phyloP scores from a whole-genome alignment of 139 green algal genomes.

The Pseudopediastrum boryanum region DNA sequence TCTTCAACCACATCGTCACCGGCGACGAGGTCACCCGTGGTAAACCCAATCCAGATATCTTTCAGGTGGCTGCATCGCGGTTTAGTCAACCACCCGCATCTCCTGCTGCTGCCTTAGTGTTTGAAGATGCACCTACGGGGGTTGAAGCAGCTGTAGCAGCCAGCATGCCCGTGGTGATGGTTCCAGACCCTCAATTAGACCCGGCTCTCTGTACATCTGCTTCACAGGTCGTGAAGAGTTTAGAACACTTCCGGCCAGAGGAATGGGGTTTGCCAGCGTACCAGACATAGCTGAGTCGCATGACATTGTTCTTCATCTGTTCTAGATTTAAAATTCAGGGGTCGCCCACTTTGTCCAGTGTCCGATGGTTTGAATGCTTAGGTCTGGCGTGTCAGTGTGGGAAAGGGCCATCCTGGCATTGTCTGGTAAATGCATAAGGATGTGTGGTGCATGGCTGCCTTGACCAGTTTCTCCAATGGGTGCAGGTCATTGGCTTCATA shows the following conservation, averaged over 20 bases:
- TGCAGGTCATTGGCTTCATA: no score
- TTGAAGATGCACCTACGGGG: conserved; percentile 72
- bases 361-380: no score
- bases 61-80: conserved; percentile 57
- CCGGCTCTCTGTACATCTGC: background rate
- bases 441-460: no score
- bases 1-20: conserved; percentile 72
- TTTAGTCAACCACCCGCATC: conserved; percentile 39
- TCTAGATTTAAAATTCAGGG: no score
- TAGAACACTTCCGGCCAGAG: conserved; percentile 48
- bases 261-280: conserved; percentile 50
- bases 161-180: conserved; percentile 66
- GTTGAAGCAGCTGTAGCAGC: conserved; percentile 71
- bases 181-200: conserved; percentile 48
- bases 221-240: conserved; percentile 40
- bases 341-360: no score
- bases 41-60: conserved; percentile 90
- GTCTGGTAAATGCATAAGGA: no score
- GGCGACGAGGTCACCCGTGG: conserved; percentile 66
- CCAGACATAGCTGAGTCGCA: no score
- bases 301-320: no score
- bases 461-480: no score
- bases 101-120: conserved; percentile 4
- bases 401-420: no score
- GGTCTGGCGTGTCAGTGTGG: no score